Base-by-base conservation (phyloP, 257 asterid genomes). In the Fraxinus cuspidata region DNA sequence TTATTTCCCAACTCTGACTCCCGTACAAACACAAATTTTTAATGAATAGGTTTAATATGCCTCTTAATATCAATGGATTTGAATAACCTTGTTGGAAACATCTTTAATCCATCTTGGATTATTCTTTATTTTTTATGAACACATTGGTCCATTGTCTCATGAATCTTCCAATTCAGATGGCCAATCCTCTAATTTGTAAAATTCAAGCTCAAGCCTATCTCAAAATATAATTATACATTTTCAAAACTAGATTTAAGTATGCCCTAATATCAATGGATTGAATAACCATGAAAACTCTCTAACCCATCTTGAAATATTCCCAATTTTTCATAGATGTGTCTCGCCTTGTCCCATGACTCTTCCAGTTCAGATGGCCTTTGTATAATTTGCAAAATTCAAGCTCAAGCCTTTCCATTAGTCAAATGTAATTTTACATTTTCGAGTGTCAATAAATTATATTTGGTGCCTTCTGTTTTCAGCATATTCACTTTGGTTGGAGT, bases 391-490 rank as follows among this genome's bases (percentile, higher is more conserved):
- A 11, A 12, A 42, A 42, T 47, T 47, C 56, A 47, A 16, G 1
- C 56, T 47, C 56, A 47, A 47, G 7, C n/a, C 71, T 23, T 35
- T 28, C 44, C 67, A 16, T 34, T 70, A 32, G 44, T 47, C 42
- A 32, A 47, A 70, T 74, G 77, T 79, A 77, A 78, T 72, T 27
- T 49, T 60, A 70, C 37, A 49, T 31, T 25, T 35, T 65, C 34
- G 38, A 72, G 70, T 32, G 49, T 27, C 31, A 29, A 23, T 25
- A 29, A 15, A 16, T 60, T 27, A 42, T 70, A 56, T 28, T 34
- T 63, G 67, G 44, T 34, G 58, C 42, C 71, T 63, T 56, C 40
- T 64, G 66, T 44, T 67, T 56, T 73, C 47, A 71, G 60, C 72
- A 74, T 67, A 40, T 71, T 18, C 28, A 60, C 25, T 68, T 40